Evolutionary conservation across 2,329 filamentous ascomycete genomes (phyloP).

Genomic region (Fusarium subglutinans): DNA sequence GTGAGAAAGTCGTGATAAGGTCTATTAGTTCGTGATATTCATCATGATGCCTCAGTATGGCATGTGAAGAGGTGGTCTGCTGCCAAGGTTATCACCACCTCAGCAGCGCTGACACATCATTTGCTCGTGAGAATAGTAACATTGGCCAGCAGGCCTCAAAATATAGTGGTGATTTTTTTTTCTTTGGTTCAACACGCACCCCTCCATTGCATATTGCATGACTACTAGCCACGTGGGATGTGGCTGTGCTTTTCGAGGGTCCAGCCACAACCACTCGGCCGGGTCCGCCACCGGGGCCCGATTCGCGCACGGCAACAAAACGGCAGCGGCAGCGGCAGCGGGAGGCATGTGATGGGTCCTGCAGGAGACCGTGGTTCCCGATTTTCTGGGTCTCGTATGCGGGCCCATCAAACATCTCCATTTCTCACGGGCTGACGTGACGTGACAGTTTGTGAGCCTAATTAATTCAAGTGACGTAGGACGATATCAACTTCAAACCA

Average conservation of each 20-base stretch:
- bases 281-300: conserved; percentile 39
- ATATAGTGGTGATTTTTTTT: background rate
- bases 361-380: conserved; percentile 31
- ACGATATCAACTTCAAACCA: background rate
- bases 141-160: conserved; percentile 29
- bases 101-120: conserved; percentile 25
- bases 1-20: conserved; percentile 4
- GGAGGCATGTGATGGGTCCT: conserved; percentile 35
- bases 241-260: conserved; percentile 28
- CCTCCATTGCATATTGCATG: background rate
- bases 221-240: conserved; percentile 37
- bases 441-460: background rate
- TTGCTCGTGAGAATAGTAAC: background rate
- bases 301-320: conserved; percentile 22
- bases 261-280: conserved; percentile 34
- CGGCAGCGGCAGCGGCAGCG: background rate
- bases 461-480: conserved; percentile 8
- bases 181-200: background rate
- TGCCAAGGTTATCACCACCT: conserved; percentile 23
- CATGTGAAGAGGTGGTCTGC: conserved; percentile 29
- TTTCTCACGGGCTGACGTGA: background rate
- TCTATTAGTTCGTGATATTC: conserved; percentile 8
- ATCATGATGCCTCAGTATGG: background rate
- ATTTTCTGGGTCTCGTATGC: conserved; percentile 23
- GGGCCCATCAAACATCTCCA: conserved; percentile 1